A percentile compares a stretch with the other conserved stretches of the same genome.
phyloP scores from a whole-genome alignment of 768 basidiomycete species.

The Amanita muscaria region DNA sequence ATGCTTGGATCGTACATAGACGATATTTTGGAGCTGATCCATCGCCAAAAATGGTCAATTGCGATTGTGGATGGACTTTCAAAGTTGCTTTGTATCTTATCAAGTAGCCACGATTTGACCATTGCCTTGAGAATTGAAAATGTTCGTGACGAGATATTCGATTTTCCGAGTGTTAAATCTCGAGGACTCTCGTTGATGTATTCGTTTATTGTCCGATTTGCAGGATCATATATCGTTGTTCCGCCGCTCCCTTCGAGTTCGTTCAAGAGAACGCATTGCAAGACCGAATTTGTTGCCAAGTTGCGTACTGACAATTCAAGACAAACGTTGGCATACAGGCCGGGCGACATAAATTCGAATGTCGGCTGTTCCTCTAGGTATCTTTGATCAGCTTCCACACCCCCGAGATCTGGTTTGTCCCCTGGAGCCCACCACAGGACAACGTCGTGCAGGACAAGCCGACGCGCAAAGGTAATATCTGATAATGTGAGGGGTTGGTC shows the following conservation, averaged over 20 bases:
- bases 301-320: constrained; percentile 85
- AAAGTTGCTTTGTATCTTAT: constrained; percentile 65
- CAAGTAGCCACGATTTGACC: constrained; percentile 87
- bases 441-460: constrained; percentile 79
- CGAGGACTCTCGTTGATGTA: constrained; percentile 66
- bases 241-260: constrained; percentile 96
- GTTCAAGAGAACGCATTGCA: constrained; percentile 92
- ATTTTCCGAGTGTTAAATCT: constrained; percentile 81
- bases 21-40: constrained; percentile 82
- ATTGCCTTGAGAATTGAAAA: constrained; percentile 80
- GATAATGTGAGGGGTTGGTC: constrained; percentile 84
- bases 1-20: constrained; percentile 89
- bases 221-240: constrained; percentile 87
- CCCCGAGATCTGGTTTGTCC: constrained; percentile 86
- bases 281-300: constrained; percentile 86
- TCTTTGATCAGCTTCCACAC: constrained; percentile 79
- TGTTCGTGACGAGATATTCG: constrained; percentile 77
- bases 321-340: constrained; percentile 89
- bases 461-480: constrained; percentile 86
- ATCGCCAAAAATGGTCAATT: constrained; percentile 95
- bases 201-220: constrained; percentile 84
- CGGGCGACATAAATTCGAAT: constrained; percentile 78
- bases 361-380: constrained; percentile 70
- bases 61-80: constrained; percentile 59
- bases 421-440: constrained; percentile 96